Evolutionary conservation across 805 yeast species (phyloP).

Genomic region (Spathaspora passalidarum): DNA sequence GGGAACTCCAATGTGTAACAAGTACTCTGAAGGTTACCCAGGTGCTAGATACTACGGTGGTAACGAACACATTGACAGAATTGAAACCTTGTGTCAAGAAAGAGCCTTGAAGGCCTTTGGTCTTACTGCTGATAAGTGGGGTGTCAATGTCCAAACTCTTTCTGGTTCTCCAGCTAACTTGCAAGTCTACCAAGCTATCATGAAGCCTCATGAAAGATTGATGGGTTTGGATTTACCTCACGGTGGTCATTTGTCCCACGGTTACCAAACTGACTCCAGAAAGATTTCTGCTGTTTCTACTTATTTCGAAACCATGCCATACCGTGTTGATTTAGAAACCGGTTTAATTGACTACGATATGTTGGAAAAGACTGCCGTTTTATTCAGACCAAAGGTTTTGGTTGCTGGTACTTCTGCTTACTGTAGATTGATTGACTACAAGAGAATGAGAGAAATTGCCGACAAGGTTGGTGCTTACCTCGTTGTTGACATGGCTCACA

Average conservation of each 20-base stretch:
- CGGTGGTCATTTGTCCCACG: slow-evolving; percentile 97
- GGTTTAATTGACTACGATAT: slow-evolving; percentile 91
- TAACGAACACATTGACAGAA: slow-evolving; percentile 88
- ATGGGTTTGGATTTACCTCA: slow-evolving; percentile 98
- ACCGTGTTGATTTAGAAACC: slow-evolving; percentile 79
- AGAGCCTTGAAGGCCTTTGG: slow-evolving; percentile 86
- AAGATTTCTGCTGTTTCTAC: slow-evolving; percentile 91
- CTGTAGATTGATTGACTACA: slow-evolving; percentile 85
- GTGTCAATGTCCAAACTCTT: slow-evolving; percentile 93
- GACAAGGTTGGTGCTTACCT: slow-evolving; percentile 91
- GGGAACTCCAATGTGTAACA: slow-evolving; percentile 96
- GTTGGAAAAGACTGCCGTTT: slow-evolving; percentile 73
- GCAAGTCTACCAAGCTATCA: slow-evolving; percentile 83
- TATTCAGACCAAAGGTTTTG: slow-evolving; percentile 91
- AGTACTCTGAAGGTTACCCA: slow-evolving; percentile 98
- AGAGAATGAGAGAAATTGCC: slow-evolving; percentile 85
- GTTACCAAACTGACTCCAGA: slow-evolving; percentile 87
- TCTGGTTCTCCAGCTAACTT: slow-evolving; percentile 97
- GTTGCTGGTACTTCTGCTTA: slow-evolving; percentile 98
- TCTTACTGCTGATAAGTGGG: slow-evolving; percentile 82
- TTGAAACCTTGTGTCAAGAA: slow-evolving; percentile 84
- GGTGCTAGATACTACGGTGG: slow-evolving; percentile 99
- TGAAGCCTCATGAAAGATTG: slow-evolving; percentile 86
- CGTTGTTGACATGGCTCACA: slow-evolving; percentile 96
- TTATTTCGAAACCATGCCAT: slow-evolving; percentile 97